Evolutionary conservation across 1,284 basidiomycete genomes (phyloP).

Genomic region (Leccinum pachyderme): DNA sequence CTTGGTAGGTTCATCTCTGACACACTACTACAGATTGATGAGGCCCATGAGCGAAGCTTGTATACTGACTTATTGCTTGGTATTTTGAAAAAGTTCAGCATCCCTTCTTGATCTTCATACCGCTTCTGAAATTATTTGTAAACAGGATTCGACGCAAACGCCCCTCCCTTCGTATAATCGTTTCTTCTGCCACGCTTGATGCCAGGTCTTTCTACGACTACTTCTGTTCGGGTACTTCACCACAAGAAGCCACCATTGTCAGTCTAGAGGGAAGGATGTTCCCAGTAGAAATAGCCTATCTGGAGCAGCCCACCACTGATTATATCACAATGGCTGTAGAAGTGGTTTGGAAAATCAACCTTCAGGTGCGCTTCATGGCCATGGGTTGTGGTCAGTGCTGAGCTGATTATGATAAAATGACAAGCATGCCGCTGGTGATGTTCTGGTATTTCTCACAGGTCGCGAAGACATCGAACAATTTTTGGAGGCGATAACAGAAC

Average conservation of each 20-base stretch:
- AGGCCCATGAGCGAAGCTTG: constrained; percentile 94
- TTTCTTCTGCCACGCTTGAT: constrained; percentile 95
- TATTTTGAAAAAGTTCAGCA: constrained; percentile 79
- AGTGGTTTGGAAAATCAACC: constrained; percentile 83
- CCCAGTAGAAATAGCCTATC: constrained; percentile 82
- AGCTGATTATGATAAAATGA: not conserved
- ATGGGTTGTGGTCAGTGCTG: not conserved
- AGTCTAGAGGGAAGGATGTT: constrained; percentile 93
- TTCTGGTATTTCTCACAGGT: constrained; percentile 94
- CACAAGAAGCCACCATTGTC: constrained; percentile 70
- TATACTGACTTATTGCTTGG: constrained; percentile 95
- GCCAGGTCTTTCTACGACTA: constrained; percentile 87
- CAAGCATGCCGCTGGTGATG: constrained; percentile 78
- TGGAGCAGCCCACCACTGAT: constrained; percentile 72
- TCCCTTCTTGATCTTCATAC: not conserved
- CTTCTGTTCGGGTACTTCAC: constrained; percentile 60
- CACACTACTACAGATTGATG: constrained; percentile 70
- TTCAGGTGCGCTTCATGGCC: constrained; percentile 52
- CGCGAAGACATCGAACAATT: constrained; percentile 94
- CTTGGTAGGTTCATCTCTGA: constrained; percentile 11
- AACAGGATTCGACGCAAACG: constrained; percentile 84
- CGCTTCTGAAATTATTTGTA: constrained; percentile 16
- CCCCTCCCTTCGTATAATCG: constrained; percentile 83
- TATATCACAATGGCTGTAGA: constrained; percentile 85
- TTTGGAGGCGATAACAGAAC: constrained; percentile 78